Percentiles rank a stretch among this genome's conserved stretches.
These are phyloP conservation scores for Eucalyptus cloeziana DNA, from an alignment of 345 rosid species.

Conservation along the genomic window DNA sequence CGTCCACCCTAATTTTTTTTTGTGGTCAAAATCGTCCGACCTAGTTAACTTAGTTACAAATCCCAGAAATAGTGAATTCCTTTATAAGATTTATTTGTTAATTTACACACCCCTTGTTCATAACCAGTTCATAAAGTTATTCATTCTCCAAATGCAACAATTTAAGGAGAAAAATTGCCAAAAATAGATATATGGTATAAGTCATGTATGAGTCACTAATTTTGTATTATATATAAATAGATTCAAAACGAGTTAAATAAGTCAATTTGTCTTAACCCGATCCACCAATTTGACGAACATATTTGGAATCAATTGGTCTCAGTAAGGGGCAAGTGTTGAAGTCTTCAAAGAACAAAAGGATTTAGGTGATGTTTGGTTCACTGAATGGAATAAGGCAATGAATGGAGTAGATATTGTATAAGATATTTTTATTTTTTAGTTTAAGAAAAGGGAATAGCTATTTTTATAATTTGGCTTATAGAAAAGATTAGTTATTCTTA, in stretches of 20 bases:
- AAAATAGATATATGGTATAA: background rate
- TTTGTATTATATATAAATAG: too few species aligned
- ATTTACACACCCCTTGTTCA: background rate
- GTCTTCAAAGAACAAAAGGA: background rate
- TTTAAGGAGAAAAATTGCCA: background rate
- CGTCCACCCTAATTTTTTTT: background rate
- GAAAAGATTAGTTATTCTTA: background rate
- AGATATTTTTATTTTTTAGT: background rate
- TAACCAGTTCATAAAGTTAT: accelerated
- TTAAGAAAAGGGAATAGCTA: background rate
- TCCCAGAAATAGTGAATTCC: background rate
- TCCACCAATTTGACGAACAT: accelerated
- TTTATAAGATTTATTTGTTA: background rate
- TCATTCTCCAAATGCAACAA: background rate
- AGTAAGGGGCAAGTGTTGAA: background rate
- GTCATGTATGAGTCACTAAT: accelerated
- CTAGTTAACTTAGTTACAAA: background rate
- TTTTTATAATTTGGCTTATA: background rate
- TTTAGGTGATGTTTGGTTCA: background rate
- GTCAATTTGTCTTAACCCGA: too few species aligned
- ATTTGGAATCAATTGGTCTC: background rate
- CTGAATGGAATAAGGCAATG: background rate
- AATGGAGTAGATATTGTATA: background rate
- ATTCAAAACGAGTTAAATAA: too few species aligned
- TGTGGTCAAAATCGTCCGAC: background rate